Base-by-base conservation (phyloP, 2,329 filamentous ascomycete genomes). In the Boeremia exigua region DNA sequence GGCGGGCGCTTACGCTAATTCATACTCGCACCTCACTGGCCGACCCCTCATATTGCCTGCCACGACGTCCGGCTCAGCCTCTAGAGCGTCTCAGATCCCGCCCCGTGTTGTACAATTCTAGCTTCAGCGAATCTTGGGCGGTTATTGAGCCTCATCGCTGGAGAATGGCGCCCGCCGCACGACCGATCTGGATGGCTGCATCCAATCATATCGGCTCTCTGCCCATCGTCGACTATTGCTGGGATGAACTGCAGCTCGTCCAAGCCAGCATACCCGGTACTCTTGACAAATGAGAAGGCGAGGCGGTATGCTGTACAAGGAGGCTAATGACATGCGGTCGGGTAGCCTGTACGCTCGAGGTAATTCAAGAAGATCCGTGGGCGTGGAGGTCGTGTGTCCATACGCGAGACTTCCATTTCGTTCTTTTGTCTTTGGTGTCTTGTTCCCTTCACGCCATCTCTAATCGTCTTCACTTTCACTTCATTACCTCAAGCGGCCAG, bases 121-220 rank as follows among this genome's bases (percentile, higher is more conserved):
- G 54, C 44, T 48, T 61, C 63, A 73, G 67, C 73, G 68, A 74
- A 74, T 75, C 69, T 65, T 63, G 56, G 67, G 72, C 72, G 72
- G 64, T 66, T 75, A 73, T 56, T 60, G 64, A 69, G 66, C 65
- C 64, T 68, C 65, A 62, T 64, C 51, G 46, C 63, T 62, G 58
- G 58, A 49, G 55, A 48, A 68, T 73, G 70, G 73, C 72, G 73
- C 70, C 68, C 68, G 56, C 63, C 63, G 65, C 54, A 54, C 58
- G 58, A 57, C 65, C 62, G 62, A 67, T 67, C 56, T 61, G 65
- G 46, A 47, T 30, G 48, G 53, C 50, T 61, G 46, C 53, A 51
- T 67, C 74, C 74, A 75, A 76, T 75, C 72, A 73, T 56, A 44
- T 59, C 51, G 47, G 42, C 43, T 56, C 51, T 15, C 28, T 38